Percentiles rank a stretch among this genome's conserved stretches.
Evolutionary conservation across 2,329 filamentous ascomycete species (phyloP).

Genomic region (Onygenales sp.): DNA sequence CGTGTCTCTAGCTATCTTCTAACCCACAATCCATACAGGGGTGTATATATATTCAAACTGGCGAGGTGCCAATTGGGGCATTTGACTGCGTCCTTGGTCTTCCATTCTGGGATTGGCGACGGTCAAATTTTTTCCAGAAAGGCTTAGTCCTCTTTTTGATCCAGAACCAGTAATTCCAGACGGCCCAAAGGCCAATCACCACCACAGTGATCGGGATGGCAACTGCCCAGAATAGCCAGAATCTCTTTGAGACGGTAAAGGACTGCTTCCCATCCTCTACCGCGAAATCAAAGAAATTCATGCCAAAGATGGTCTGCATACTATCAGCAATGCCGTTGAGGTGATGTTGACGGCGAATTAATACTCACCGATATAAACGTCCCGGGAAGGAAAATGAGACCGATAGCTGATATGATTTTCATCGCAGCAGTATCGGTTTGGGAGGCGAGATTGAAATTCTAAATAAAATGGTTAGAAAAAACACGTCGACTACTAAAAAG

Average conservation of each 20-base stretch:
- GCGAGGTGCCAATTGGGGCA: background rate
- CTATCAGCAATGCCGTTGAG: background rate
- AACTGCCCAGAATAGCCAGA: constrained; percentile 26
- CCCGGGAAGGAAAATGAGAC: constrained; percentile 20
- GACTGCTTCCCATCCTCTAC: constrained; percentile 9
- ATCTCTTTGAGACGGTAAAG: constrained; percentile 17
- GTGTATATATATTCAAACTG: too few species aligned
- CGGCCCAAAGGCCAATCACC: constrained; percentile 18
- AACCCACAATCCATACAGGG: too few species aligned
- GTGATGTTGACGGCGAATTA: background rate
- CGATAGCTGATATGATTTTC: constrained; percentile 21
- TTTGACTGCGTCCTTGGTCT: background rate
- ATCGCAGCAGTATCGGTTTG: constrained; percentile 23
- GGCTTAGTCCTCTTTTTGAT: background rate
- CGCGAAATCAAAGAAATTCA: constrained; percentile 24
- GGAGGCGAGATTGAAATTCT: constrained; percentile 26
- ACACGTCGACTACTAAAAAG: background rate
- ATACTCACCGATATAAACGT: constrained; percentile 22
- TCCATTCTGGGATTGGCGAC: background rate
- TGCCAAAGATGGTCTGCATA: constrained; percentile 24
- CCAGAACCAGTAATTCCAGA: constrained; percentile 12
- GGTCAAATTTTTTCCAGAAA: background rate
- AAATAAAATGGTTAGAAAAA: constrained; percentile 1
- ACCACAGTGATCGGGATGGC: constrained; percentile 19
- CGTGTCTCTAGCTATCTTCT: too few species aligned